These are phyloP conservation scores for Guadua angustifolia DNA, from an alignment of 176 grass and related monocot genomes.

Conservation along the genomic window DNA sequence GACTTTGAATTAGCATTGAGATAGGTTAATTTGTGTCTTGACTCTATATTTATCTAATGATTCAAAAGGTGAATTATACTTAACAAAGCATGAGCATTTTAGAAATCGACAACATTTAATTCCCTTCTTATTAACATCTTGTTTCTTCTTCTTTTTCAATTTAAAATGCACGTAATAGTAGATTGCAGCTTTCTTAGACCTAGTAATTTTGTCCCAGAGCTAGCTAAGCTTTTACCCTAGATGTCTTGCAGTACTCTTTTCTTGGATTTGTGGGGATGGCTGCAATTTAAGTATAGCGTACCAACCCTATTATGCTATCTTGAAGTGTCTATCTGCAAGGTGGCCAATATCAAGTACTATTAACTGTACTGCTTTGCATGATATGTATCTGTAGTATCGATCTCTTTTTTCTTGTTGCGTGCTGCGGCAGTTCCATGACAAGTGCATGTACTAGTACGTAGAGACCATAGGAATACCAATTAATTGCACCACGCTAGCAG, in stretches of 20 bases:
- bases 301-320: neutral
- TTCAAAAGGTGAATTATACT: neutral
- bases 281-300: neutral
- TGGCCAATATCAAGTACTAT: neutral
- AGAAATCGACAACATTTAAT: neutral
- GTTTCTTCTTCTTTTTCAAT: neutral
- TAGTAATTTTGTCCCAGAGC: neutral
- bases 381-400: neutral
- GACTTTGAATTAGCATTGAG: neutral
- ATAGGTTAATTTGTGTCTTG: neutral
- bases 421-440: neutral
- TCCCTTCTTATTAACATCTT: neutral
- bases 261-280: neutral
- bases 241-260: neutral
- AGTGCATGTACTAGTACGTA: slow-evolving; percentile 9
- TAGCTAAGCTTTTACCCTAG: neutral
- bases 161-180: too few relatives aligned
- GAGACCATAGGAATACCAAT: neutral
- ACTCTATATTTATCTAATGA: neutral
- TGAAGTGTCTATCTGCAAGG: neutral
- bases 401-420: neutral
- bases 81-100: neutral
- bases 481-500: neutral
- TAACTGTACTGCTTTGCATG: neutral
- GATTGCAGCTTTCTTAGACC: neutral